Base-by-base conservation (phyloP, 257 asterid species). In the Galeopsis tetrahit region DNA sequence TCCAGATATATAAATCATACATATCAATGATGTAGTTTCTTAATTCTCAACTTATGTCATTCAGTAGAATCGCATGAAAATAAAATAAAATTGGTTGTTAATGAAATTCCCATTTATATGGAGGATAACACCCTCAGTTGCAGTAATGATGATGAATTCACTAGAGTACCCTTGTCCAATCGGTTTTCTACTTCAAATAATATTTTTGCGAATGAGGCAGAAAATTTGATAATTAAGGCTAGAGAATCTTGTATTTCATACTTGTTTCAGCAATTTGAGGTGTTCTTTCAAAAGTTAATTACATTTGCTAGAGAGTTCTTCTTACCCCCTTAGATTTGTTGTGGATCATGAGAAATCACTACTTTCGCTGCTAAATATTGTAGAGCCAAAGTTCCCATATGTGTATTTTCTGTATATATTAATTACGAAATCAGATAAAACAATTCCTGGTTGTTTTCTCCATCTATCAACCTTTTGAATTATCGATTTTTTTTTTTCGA, bases 281-380 rank as follows among this genome's bases (percentile, higher is more conserved):
- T 81, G 64, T 91, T 88, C 85, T 72, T 94, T 28, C 80, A 84
- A 56, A 91, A 85, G 84, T 81, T 92, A 34, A 59, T 89, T 57
- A 70, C 80, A 74, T 53, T 85, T 68, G 86, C 86, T 51, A 84
- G 91, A 80, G 95, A 88, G 58, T 85, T 82, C 81, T 83, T 89
- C 79, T 85, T 94, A 79, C 97, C 95, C 66, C 95, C 91, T 74
- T 70, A 79, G 80, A 76, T 91, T 88, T 78, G 97, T 93, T 35
- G 67, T 88, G 76, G 81, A 89, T 82, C 76, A 71, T 59, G 95
- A 94, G n/a, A 82, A 84, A 79, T 85, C 90, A 74, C 87, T 94
- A 61, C 85, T 91, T 63, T 80, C 91, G 0, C 78, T 82, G 81
- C 84, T 87, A 56, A 82, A 83, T 69, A 53, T 86, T 53, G 87